Conservation (phyloP, 768 basidiomycete species). For the Antrodiella citrinella region DNA sequence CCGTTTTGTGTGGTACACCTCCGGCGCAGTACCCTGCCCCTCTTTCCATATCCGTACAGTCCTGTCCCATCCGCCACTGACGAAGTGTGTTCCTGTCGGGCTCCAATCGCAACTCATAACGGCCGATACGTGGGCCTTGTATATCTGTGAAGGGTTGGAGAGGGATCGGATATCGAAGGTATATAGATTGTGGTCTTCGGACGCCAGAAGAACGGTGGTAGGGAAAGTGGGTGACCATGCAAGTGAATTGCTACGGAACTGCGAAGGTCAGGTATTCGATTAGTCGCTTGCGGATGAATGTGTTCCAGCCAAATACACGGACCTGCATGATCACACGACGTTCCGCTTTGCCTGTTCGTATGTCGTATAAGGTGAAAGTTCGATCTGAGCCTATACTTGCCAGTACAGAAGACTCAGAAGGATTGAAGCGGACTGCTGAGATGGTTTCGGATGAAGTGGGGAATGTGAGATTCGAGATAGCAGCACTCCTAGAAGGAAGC, state of each 20-base stretch:
- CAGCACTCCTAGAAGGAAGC: conserved; percentile 51
- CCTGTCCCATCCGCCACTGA: conserved; percentile 94
- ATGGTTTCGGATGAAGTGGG: conserved; percentile 86
- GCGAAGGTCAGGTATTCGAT: conserved; percentile 4
- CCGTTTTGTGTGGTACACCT: conserved; percentile 96
- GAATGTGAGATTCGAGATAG: conserved; percentile 82
- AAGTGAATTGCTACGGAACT: conserved; percentile 86
- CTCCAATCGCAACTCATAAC: conserved; percentile 98
- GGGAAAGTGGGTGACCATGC: conserved; percentile 97
- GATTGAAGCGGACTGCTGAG: conserved; percentile 83
- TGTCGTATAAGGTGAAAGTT: conserved; percentile 93
- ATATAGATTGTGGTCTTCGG: conserved; percentile 97
- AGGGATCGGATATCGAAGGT: conserved; percentile 93
- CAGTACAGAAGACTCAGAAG: conserved; percentile 89
- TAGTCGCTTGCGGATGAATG: not conserved
- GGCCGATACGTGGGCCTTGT: conserved; percentile 94
- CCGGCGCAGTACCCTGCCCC: conserved; percentile 69
- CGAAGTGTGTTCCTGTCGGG: conserved; percentile 92
- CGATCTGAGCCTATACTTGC: conserved; percentile 92
- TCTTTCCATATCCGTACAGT: conserved; percentile 92
- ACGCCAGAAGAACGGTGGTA: conserved; percentile 85
- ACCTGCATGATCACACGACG: conserved; percentile 87
- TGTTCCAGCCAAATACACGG: too few species aligned
- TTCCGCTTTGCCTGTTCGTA: conserved; percentile 94
- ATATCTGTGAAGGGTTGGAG: conserved; percentile 77